These are phyloP conservation scores for Fomitopsis serialis DNA, from an alignment of 768 basidiomycete genomes.

Conservation along the genomic window DNA sequence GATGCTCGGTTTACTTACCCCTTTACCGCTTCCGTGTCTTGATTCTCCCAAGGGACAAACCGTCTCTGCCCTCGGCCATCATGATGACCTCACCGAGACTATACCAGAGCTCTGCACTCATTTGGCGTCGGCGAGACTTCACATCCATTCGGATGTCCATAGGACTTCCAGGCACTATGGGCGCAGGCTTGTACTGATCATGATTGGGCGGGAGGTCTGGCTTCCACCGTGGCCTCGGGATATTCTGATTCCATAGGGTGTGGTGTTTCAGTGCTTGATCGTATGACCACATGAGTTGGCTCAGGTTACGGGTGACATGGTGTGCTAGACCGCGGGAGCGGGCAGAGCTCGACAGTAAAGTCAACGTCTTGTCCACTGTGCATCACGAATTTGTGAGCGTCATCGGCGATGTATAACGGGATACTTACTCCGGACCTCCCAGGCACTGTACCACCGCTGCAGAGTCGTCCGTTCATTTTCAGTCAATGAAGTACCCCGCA, in stretches of 20 bases:
- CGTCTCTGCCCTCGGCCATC: conserved; percentile 54
- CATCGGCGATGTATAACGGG: not conserved
- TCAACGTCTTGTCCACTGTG: conserved; percentile 65
- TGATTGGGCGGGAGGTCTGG: conserved; percentile 7
- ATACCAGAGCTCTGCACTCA: conserved; percentile 37
- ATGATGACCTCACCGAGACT: conserved; percentile 48
- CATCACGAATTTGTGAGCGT: conserved; percentile 1
- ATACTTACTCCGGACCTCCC: conserved; percentile 52
- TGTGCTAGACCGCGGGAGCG: conserved; percentile 60
- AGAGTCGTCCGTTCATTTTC: conserved; percentile 24
- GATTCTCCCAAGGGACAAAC: conserved; percentile 46
- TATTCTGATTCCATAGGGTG: too few relatives aligned
- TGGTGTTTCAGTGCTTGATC: conserved; percentile 1
- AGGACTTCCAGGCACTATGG: too few relatives aligned
- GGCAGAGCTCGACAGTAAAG: conserved; percentile 56
- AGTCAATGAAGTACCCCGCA: conserved; percentile 28
- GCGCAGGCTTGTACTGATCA: conserved; percentile 5
- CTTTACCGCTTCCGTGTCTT: not conserved
- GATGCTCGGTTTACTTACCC: not conserved
- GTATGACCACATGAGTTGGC: conserved; percentile 17
- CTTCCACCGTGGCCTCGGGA: conserved; percentile 5
- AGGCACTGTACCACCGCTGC: conserved; percentile 40
- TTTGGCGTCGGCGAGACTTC: conserved; percentile 18
- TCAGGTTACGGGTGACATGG: conserved; percentile 50
- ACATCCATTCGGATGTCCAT: too few relatives aligned